Percentiles rank a stretch among this genome's conserved stretches.
These are phyloP conservation scores for Agapanthus africanus DNA, from an alignment of 106 monocot species.

Conservation along the genomic window DNA sequence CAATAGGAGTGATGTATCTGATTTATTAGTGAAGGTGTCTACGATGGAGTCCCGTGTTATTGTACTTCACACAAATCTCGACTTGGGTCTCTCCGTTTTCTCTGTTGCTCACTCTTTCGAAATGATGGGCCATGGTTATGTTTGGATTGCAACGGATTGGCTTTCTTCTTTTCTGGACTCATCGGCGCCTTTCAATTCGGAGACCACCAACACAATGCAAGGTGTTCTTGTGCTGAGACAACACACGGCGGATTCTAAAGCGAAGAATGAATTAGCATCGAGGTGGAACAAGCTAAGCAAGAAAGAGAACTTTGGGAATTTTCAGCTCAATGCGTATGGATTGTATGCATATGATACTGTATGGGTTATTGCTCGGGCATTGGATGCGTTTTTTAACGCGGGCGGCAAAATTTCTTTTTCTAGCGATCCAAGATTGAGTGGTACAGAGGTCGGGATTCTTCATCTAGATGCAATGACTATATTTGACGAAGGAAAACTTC, in stretches of 20 bases:
- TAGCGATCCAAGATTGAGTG: conserved; percentile 31
- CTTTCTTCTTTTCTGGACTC: conserved; percentile 57
- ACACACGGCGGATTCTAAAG: conserved; percentile 38
- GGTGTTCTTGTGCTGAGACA: conserved; percentile 59
- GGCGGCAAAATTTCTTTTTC: conserved; percentile 58
- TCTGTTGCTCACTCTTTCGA: conserved; percentile 49
- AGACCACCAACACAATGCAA: conserved; percentile 36
- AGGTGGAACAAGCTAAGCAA: conserved; percentile 29
- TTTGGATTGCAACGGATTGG: conserved; percentile 89
- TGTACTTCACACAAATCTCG: conserved; percentile 38
- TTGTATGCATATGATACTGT: conserved; percentile 76
- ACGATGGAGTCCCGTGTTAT: conserved; percentile 46
- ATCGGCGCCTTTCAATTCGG: conserved; percentile 9
- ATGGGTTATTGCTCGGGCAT: conserved; percentile 57
- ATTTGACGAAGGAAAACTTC: conserved; percentile 47
- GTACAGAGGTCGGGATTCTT: conserved; percentile 14
- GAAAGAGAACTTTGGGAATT: conserved; percentile 7
- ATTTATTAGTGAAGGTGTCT: conserved; percentile 35
- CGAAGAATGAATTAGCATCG: conserved; percentile 32
- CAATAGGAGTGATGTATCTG: conserved; percentile 18
- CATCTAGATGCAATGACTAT: conserved; percentile 52
- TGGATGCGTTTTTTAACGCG: conserved; percentile 46
- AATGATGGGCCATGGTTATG: conserved; percentile 59
- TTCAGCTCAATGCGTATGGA: conserved; percentile 55
- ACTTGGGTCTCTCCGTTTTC: conserved; percentile 30